Conservation (phyloP, 2,329 filamentous ascomycete genomes). For the Trichoderma sp. region DNA sequence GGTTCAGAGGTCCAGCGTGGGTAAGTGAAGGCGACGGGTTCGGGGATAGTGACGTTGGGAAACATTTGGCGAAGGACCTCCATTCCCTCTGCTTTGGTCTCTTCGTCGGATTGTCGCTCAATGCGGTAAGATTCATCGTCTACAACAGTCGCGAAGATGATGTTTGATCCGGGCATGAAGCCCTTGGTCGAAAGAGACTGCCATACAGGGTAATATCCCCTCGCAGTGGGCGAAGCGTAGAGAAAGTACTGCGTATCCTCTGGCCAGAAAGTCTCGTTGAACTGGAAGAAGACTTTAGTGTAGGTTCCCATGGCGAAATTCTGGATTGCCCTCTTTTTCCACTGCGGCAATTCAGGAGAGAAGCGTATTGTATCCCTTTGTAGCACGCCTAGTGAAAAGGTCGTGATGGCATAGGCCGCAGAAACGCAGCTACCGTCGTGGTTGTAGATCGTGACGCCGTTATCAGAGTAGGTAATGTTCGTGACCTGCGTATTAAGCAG, state of each 20-base stretch:
- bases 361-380: slow-evolving; percentile 65
- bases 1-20: slow-evolving; percentile 45
- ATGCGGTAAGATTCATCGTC: slow-evolving; percentile 59
- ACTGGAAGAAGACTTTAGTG: slow-evolving; percentile 74
- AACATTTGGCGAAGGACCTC: slow-evolving; percentile 65
- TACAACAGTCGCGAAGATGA: slow-evolving; percentile 68
- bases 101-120: slow-evolving; percentile 62
- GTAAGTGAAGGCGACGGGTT: slow-evolving; percentile 64
- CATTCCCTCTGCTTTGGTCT: slow-evolving; percentile 61
- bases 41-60: slow-evolving; percentile 57
- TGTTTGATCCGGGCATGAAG: slow-evolving; percentile 64
- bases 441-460: slow-evolving; percentile 57
- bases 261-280: slow-evolving; percentile 68
- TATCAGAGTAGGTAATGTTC: slow-evolving; percentile 55
- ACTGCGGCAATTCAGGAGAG: slow-evolving; percentile 60
- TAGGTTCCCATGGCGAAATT: slow-evolving; percentile 72
- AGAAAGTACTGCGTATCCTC: slow-evolving; percentile 49
- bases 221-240: slow-evolving; percentile 48
- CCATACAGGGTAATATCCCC: slow-evolving; percentile 60
- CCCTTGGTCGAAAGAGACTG: slow-evolving; percentile 63
- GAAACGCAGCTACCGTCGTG: slow-evolving; percentile 59
- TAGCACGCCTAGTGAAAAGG: slow-evolving; percentile 70
- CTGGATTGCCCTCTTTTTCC: slow-evolving; percentile 67
- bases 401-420: slow-evolving; percentile 66
- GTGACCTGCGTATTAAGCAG: slow-evolving; percentile 62